Evolutionary conservation across 495 filamentous ascomycete genomes (phyloP).

Genomic region (Penicillium silybi): DNA sequence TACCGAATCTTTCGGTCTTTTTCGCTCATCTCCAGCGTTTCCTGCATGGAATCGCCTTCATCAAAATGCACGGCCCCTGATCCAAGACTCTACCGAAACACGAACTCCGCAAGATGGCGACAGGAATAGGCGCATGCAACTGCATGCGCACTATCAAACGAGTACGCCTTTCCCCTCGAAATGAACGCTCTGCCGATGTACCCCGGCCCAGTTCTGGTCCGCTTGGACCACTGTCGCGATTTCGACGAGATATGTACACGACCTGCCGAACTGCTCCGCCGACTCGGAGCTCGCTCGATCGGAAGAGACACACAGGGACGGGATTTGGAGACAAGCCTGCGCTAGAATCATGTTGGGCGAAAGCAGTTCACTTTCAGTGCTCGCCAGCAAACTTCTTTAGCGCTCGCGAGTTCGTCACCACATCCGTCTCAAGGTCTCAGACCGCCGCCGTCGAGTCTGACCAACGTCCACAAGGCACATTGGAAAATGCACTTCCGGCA

Average conservation of each 20-base stretch:
- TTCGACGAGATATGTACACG: slow-evolving; percentile 4
- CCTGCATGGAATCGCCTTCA: not conserved
- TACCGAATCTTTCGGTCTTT: not conserved
- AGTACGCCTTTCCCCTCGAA: not conserved
- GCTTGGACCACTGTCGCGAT: not conserved
- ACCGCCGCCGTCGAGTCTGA: not conserved
- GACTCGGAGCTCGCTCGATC: not conserved
- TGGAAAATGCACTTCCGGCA: not conserved
- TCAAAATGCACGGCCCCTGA: not conserved
- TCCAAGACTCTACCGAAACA: not conserved
- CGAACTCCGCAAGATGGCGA: slow-evolving; percentile 6
- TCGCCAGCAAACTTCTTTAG: not conserved
- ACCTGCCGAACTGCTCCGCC: not conserved
- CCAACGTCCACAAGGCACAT: not conserved
- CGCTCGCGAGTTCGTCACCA: not conserved
- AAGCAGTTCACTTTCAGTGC: not conserved
- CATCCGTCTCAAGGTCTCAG: not conserved
- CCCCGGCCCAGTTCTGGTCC: not conserved
- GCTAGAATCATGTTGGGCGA: not conserved
- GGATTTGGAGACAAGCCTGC: not conserved
- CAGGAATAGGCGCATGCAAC: slow-evolving; percentile 3
- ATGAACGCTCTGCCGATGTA: not conserved
- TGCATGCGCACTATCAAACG: slow-evolving; percentile 5
- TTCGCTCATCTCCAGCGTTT: not conserved
- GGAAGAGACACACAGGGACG: not conserved